Evolutionary conservation across 2,329 filamentous ascomycete species (phyloP).

Genomic region (Epichloe sibirici): DNA sequence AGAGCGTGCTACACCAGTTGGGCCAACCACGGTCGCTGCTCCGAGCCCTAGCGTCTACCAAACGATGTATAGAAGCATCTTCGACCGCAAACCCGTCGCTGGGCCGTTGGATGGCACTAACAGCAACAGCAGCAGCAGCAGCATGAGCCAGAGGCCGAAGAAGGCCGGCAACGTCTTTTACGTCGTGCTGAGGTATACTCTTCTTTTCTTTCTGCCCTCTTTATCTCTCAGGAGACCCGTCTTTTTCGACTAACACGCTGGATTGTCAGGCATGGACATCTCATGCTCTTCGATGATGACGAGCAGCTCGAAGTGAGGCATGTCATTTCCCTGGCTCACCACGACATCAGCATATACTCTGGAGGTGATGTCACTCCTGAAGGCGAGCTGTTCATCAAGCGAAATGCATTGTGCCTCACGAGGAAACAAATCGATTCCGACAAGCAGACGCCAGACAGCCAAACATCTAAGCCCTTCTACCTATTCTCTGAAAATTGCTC

Average conservation of each 20-base stretch:
- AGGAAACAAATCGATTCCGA: slow-evolving; percentile 47
- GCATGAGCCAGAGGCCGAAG: slow-evolving; percentile 41
- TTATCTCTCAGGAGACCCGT: not conserved
- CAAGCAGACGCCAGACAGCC: slow-evolving; percentile 36
- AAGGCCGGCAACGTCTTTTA: slow-evolving; percentile 83
- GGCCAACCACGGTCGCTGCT: slow-evolving; percentile 58
- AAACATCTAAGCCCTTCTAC: slow-evolving; percentile 70
- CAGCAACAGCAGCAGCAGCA: slow-evolving; percentile 30
- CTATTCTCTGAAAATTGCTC: slow-evolving; percentile 92
- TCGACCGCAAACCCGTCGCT: slow-evolving; percentile 57
- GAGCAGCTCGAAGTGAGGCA: slow-evolving; percentile 93
- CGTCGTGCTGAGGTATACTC: slow-evolving; percentile 65
- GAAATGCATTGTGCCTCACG: slow-evolving; percentile 76
- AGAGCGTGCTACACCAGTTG: slow-evolving; percentile 70
- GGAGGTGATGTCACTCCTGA: slow-evolving; percentile 70
- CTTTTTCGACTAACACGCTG: not conserved
- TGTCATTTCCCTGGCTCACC: slow-evolving; percentile 84
- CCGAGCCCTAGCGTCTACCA: slow-evolving; percentile 94
- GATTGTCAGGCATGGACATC: slow-evolving; percentile 63
- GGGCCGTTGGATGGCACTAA: slow-evolving; percentile 36
- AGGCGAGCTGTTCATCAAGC: slow-evolving; percentile 90
- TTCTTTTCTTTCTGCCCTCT: not conserved
- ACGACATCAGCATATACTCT: slow-evolving; percentile 73
- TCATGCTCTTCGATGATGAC: slow-evolving; percentile 95
- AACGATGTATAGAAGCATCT: slow-evolving; percentile 93